A percentile compares a stretch with the other conserved stretches of the same genome.
These are phyloP conservation scores for Verticillium nubilum DNA, from an alignment of 2,329 filamentous ascomycete genomes.

Conservation along the genomic window DNA sequence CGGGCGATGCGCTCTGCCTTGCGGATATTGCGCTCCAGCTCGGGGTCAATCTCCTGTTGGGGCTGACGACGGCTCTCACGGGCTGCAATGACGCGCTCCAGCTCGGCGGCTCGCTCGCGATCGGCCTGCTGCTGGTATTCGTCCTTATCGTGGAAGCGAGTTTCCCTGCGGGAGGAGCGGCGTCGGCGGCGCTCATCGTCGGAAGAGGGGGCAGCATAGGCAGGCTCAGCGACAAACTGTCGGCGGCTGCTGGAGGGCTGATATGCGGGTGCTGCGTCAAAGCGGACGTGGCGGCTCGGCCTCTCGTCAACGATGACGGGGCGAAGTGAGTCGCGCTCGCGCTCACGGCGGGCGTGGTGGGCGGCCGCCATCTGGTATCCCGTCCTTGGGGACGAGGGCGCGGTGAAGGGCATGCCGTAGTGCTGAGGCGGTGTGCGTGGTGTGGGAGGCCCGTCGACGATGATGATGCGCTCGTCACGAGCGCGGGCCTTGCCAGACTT, in stretches of 20 bases:
- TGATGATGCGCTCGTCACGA: conserved; percentile 33
- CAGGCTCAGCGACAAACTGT: conserved; percentile 19
- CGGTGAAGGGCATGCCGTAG: conserved; percentile 32
- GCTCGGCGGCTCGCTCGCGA: background rate
- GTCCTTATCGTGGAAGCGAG: conserved; percentile 10
- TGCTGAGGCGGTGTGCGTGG: conserved; percentile 40
- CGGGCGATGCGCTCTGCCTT: conserved; percentile 28
- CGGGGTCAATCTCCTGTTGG: conserved; percentile 9
- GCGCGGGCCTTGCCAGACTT: conserved; percentile 17
- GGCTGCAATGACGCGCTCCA: background rate
- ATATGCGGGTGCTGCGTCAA: conserved; percentile 24
- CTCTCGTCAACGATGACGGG: conserved; percentile 34
- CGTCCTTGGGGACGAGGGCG: conserved; percentile 30
- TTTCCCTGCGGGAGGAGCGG: conserved; percentile 3
- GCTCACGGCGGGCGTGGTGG: conserved; percentile 16
- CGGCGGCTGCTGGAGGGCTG: background rate
- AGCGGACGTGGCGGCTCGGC: conserved; percentile 23
- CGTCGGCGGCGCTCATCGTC: conserved; percentile 13
- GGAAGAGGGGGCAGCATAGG: conserved; percentile 23
- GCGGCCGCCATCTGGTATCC: conserved; percentile 12
- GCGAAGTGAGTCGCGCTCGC: conserved; percentile 14
- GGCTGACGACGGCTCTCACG: background rate
- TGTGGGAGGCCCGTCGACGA: conserved; percentile 39
- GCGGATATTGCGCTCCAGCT: conserved; percentile 18
- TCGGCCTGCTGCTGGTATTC: conserved; percentile 11